Conservation (phyloP, 2,329 filamentous ascomycete genomes). For the Colletotrichum chrysophilum region DNA sequence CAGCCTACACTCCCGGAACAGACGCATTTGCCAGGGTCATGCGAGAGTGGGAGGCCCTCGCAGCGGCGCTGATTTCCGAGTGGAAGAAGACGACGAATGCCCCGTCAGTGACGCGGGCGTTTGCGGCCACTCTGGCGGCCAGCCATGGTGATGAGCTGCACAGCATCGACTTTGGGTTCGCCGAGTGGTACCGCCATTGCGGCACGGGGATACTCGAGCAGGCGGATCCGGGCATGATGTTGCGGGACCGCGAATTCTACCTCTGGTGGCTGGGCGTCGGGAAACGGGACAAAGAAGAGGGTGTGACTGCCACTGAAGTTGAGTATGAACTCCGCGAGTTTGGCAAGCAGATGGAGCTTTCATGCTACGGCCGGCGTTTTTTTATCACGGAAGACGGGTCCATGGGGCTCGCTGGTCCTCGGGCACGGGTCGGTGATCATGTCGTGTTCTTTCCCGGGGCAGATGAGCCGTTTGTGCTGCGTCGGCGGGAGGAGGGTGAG, state of each 20-base stretch:
- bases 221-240: background rate
- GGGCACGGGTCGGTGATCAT: background rate
- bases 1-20: background rate
- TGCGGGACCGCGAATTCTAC: background rate
- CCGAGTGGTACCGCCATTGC: background rate
- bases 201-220: background rate
- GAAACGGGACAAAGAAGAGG: background rate
- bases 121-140: background rate
- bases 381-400: background rate
- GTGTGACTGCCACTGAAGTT: background rate
- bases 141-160: background rate
- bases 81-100: background rate
- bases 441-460: background rate
- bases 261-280: background rate
- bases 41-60: background rate
- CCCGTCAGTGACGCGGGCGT: background rate
- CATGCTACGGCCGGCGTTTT: background rate
- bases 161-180: background rate
- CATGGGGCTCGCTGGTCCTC: background rate
- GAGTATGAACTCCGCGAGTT: background rate
- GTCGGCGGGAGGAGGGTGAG: background rate
- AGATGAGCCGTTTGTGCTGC: background rate
- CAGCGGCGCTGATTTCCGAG: background rate
- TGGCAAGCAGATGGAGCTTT: background rate
- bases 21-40: background rate